These are phyloP conservation scores for Phragmites australis DNA, from an alignment of 176 grass and related monocot genomes.

Conservation along the genomic window DNA sequence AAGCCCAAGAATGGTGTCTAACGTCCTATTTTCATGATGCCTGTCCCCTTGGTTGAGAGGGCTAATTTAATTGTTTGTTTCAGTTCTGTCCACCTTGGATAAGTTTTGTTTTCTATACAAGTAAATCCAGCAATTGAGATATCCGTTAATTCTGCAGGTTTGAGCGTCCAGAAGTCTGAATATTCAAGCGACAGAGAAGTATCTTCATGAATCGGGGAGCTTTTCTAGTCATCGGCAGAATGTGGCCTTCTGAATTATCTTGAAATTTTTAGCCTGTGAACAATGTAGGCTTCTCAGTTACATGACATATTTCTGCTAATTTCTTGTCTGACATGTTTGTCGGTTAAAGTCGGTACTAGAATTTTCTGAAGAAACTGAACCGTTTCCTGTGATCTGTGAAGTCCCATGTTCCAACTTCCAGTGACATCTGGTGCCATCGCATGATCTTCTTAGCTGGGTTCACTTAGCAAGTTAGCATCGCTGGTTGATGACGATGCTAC, in stretches of 20 bases:
- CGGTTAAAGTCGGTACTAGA: background rate
- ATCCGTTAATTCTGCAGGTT: background rate
- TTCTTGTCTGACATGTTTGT: background rate
- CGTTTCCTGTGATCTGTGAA: background rate
- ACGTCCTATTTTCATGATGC: background rate
- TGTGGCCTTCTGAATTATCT: background rate
- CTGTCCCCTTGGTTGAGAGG: background rate
- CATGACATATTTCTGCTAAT: background rate
- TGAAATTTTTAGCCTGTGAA: background rate
- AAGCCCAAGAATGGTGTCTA: background rate
- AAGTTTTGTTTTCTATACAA: background rate
- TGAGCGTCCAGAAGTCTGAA: conserved; percentile 18
- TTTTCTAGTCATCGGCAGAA: background rate
- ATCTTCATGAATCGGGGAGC: background rate
- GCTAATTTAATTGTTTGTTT: background rate
- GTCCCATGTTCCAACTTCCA: no score
- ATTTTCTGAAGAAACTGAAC: no score
- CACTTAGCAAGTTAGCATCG: background rate
- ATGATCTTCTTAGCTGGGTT: background rate
- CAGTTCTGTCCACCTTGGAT: background rate
- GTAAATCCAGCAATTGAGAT: background rate
- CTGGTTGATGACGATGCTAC: background rate
- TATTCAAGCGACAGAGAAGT: background rate
- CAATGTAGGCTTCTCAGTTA: background rate
- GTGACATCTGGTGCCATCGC: background rate